Percentiles rank a stretch among this genome's conserved stretches.
Evolutionary conservation across 1,284 basidiomycete genomes (phyloP).

Genomic region (Microbotryum scabiosae): DNA sequence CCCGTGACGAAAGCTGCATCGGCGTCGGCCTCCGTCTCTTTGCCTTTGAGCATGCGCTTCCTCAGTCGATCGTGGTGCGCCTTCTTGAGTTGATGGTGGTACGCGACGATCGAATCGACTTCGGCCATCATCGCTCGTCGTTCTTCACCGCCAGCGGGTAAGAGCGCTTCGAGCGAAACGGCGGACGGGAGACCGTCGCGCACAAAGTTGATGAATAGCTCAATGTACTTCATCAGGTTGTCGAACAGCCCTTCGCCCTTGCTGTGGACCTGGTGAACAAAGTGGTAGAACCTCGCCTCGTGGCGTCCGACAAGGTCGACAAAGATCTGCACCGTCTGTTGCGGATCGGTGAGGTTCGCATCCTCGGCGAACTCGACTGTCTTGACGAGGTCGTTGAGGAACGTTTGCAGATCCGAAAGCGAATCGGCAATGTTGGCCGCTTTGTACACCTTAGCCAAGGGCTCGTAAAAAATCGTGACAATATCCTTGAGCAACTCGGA

Average conservation of each 20-base stretch:
- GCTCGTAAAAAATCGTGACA: slow-evolving; percentile 97
- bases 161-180: slow-evolving; percentile 72
- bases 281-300: slow-evolving; percentile 89
- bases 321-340: slow-evolving; percentile 81
- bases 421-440: slow-evolving; percentile 96
- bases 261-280: slow-evolving; percentile 97
- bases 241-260: slow-evolving; percentile 94
- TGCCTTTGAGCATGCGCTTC: slow-evolving; percentile 56
- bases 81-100: slow-evolving; percentile 86
- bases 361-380: slow-evolving; percentile 90
- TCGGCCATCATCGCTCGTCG: slow-evolving; percentile 68
- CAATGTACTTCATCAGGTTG: slow-evolving; percentile 91
- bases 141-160: slow-evolving; percentile 69
- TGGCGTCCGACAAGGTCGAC: slow-evolving; percentile 89
- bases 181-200: slow-evolving; percentile 64
- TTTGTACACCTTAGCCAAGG: slow-evolving; percentile 95
- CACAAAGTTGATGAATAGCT: slow-evolving; percentile 83
- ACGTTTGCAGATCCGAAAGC: slow-evolving; percentile 80
- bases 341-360: slow-evolving; percentile 71
- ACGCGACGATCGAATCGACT: slow-evolving; percentile 73
- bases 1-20: slow-evolving; percentile 68
- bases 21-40: slow-evolving; percentile 63
- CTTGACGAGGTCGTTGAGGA: slow-evolving; percentile 89
- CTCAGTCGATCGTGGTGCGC: slow-evolving; percentile 80
- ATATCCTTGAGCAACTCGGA: slow-evolving; percentile 95